Conservation (phyloP, 306 rosid genomes). For the Inga laurina region DNA sequence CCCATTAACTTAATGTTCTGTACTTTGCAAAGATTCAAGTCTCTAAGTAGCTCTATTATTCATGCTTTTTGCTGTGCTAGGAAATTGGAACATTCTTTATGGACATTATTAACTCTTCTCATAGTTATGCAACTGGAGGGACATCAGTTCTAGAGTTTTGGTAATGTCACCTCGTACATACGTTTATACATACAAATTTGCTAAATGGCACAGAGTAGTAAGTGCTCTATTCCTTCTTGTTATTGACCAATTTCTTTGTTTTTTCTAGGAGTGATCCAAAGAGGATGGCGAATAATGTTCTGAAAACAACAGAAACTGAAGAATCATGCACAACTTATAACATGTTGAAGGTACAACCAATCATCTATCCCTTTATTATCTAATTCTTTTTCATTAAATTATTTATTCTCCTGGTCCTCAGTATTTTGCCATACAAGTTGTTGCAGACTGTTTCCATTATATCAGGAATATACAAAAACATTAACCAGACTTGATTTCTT, state of each 20-base stretch:
- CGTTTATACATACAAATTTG: too few relatives aligned
- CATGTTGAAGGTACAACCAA: constrained; percentile 59
- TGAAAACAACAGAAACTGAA: constrained; percentile 56
- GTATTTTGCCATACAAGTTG: background rate
- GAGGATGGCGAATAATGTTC: constrained; percentile 41
- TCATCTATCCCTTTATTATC: background rate
- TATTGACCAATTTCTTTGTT: background rate
- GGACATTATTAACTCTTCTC: constrained; percentile 82
- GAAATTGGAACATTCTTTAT: constrained; percentile 76
- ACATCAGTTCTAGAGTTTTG: constrained; percentile 77
- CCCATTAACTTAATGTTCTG: background rate
- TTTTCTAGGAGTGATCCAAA: constrained; percentile 53
- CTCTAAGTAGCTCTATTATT: background rate
- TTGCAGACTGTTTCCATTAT: background rate
- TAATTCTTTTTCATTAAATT: background rate
- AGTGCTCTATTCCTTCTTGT: background rate
- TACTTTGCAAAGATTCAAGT: background rate
- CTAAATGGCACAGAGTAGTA: background rate
- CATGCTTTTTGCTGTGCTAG: constrained; percentile 40
- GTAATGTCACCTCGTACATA: constrained; percentile 38
- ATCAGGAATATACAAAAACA: background rate
- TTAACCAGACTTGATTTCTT: background rate
- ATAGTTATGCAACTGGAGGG: constrained; percentile 96
- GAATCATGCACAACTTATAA: constrained; percentile 73
- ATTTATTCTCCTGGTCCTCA: too few relatives aligned